phyloP scores from a whole-genome alignment of 164 flowering plant species.

The Sedum album region DNA sequence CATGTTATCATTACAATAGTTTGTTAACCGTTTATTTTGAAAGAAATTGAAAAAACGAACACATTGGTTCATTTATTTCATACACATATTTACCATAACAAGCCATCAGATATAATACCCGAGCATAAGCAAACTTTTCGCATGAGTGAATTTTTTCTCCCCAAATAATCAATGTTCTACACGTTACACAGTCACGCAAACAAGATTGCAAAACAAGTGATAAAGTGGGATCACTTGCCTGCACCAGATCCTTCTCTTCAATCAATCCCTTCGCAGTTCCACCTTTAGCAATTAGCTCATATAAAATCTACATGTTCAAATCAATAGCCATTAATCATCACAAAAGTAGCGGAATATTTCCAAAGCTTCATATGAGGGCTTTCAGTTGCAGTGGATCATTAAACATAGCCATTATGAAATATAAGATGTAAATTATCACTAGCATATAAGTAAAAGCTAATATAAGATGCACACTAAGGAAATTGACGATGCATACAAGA shows the following conservation, averaged over 20 bases:
- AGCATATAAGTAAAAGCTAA: not conserved
- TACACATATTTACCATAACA: not conserved
- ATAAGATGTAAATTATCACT: not conserved
- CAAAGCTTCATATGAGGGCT: not conserved
- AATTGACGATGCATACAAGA: not conserved
- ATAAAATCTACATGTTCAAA: conserved; percentile 51
- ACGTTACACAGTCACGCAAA: not conserved
- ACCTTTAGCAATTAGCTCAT: conserved; percentile 84
- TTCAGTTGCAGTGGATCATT: not conserved
- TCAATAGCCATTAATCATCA: not conserved
- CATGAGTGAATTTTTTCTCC: not conserved
- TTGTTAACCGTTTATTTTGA: not conserved
- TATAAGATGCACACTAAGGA: not conserved
- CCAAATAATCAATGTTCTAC: not conserved
- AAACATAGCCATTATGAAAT: not conserved
- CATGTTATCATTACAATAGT: not conserved
- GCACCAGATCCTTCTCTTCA: conserved; percentile 82
- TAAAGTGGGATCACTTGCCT: conserved; percentile 37
- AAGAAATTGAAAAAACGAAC: not conserved
- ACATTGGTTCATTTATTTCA: not conserved
- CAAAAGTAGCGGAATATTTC: not conserved
- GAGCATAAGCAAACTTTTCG: not conserved
- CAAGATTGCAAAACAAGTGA: not conserved
- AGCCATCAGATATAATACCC: not conserved
- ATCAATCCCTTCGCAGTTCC: conserved; percentile 81